These are phyloP conservation scores for Cyberlindnera samutprakarnensis DNA, from an alignment of 805 yeast genomes.

Conservation along the genomic window DNA sequence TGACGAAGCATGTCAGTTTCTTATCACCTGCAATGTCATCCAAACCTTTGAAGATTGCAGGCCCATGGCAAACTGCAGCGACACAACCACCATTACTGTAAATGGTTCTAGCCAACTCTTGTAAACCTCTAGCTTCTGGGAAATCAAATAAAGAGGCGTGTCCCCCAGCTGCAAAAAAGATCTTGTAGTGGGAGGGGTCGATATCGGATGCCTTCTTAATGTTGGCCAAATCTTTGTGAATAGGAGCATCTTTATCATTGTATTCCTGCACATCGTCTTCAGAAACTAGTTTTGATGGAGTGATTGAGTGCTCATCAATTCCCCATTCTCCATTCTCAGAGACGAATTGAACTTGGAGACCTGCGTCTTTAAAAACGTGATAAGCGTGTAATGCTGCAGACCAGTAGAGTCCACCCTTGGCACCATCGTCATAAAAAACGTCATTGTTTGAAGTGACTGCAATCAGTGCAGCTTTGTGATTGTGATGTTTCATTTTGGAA, in stretches of 20 bases:
- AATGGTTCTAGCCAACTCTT: slow-evolving; percentile 36
- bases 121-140: slow-evolving; percentile 42
- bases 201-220: slow-evolving; percentile 43
- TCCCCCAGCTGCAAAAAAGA: slow-evolving; percentile 60
- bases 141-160: slow-evolving; percentile 56
- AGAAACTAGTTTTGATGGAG: slow-evolving; percentile 28
- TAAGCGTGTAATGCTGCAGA: slow-evolving; percentile 57
- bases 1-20: slow-evolving; percentile 49
- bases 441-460: slow-evolving; percentile 37
- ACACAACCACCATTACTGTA: slow-evolving; percentile 47
- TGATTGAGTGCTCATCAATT: slow-evolving; percentile 49
- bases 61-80: slow-evolving; percentile 65
- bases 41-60: slow-evolving; percentile 46
- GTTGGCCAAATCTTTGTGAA: slow-evolving; percentile 29
- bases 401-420: slow-evolving; percentile 53
- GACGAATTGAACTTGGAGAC: slow-evolving; percentile 46
- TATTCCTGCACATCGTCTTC: slow-evolving; percentile 37
- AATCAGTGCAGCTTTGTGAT: slow-evolving; percentile 29
- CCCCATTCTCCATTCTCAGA: slow-evolving; percentile 54
- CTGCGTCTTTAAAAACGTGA: slow-evolving; percentile 37
- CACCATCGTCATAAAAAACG: slow-evolving; percentile 48
- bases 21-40: slow-evolving; percentile 44
- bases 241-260: slow-evolving; percentile 32
- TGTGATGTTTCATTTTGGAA: too few species aligned
- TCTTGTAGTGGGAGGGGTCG: slow-evolving; percentile 39